Conservation (phyloP, 2,329 filamentous ascomycete species). For the Aspergillus sp. region DNA sequence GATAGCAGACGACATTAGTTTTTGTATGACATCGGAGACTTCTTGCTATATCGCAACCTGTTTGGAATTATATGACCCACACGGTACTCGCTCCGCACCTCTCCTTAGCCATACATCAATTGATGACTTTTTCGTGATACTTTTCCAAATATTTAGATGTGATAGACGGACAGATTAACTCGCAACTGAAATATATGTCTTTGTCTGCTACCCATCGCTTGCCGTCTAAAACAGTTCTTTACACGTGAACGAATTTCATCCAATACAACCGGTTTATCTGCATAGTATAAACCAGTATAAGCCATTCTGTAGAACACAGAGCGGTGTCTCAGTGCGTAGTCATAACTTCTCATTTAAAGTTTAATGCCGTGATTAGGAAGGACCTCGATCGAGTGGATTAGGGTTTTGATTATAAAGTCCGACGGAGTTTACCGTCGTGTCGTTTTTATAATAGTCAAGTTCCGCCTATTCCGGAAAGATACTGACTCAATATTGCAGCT, state of each 20-base stretch:
- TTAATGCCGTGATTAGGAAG: neutral
- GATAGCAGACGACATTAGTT: neutral
- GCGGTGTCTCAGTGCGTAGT: neutral
- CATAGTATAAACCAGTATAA: neutral
- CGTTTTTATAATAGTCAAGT: too few relatives aligned
- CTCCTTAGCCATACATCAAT: neutral
- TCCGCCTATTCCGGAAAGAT: too few relatives aligned
- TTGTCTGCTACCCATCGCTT: neutral
- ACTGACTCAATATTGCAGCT: too few relatives aligned
- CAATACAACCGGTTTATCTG: neutral
- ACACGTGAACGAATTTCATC: neutral
- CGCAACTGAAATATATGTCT: neutral
- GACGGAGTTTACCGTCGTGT: too few relatives aligned
- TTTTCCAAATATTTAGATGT: neutral
- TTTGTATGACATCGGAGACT: neutral
- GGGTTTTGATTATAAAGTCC: neutral
- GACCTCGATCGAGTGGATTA: neutral
- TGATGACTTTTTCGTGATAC: neutral
- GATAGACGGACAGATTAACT: neutral
- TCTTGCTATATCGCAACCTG: neutral
- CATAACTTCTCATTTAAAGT: neutral
- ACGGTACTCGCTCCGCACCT: neutral
- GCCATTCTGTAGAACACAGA: neutral
- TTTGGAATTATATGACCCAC: neutral
- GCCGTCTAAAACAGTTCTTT: neutral